A percentile compares a stretch with the other conserved stretches of the same genome.
phyloP scores from a whole-genome alignment of 2,329 filamentous ascomycete species.

The Penicillium paneum region DNA sequence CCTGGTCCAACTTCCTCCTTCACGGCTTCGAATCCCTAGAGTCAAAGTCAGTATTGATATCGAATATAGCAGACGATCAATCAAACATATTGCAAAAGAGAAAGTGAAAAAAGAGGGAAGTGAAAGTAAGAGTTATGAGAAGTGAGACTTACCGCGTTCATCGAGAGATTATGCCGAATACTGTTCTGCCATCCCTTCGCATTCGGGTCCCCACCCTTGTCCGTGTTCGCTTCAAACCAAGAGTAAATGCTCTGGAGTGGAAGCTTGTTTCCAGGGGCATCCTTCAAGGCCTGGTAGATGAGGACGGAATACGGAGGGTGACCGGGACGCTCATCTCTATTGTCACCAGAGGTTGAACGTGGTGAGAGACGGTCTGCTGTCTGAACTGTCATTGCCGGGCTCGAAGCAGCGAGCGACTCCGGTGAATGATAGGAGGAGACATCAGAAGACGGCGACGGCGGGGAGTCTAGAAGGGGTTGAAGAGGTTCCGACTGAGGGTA shows the following conservation, averaged over 20 bases:
- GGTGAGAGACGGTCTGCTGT: constrained; percentile 24
- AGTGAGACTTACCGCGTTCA: constrained; percentile 70
- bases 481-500: constrained; percentile 7
- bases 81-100: constrained; percentile 8
- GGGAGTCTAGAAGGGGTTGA: constrained; percentile 6
- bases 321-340: constrained; percentile 30
- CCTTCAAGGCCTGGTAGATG: constrained; percentile 72
- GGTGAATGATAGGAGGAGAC: constrained; percentile 22
- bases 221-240: constrained; percentile 81
- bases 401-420: constrained; percentile 8
- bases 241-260: constrained; percentile 82
- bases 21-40: constrained; percentile 51
- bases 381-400: constrained; percentile 2
- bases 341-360: constrained; percentile 14
- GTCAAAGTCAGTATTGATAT: background rate
- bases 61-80: background rate
- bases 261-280: constrained; percentile 65
- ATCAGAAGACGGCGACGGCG: constrained; percentile 24
- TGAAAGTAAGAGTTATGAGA: background rate
- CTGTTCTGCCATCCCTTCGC: constrained; percentile 89
- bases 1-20: constrained; percentile 48
- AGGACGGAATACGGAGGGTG: constrained; percentile 76
- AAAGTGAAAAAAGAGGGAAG: constrained; percentile 4
- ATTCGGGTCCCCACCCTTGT: constrained; percentile 62
- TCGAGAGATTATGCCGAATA: constrained; percentile 91